Conservation (phyloP, 2,329 filamentous ascomycete genomes). For the Alternaria longipes region DNA sequence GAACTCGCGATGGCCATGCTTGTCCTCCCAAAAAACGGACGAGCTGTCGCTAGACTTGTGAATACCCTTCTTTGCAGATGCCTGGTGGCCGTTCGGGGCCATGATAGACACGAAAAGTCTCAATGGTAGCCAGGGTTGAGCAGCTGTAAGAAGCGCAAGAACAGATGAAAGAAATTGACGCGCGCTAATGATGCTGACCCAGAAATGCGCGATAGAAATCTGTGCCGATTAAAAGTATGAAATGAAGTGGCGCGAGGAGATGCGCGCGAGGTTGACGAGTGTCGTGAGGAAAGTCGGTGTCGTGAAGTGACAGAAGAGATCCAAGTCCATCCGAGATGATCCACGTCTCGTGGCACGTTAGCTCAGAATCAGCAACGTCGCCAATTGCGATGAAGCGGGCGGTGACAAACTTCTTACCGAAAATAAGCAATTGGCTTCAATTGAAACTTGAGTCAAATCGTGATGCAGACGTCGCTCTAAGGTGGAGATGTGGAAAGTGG, state of each 20-base stretch:
- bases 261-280: conserved; percentile 32
- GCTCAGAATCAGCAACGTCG: conserved; percentile 27
- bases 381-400: conserved; percentile 16
- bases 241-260: conserved; percentile 27
- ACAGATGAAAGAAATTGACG: conserved; percentile 18
- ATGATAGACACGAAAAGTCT: conserved; percentile 23
- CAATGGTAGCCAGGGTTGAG: conserved; percentile 15
- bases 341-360: conserved; percentile 49
- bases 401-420: conserved; percentile 26
- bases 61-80: conserved; percentile 12
- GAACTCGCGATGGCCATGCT: conserved; percentile 38
- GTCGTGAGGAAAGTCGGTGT: conserved; percentile 35
- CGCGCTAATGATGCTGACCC: conserved; percentile 16
- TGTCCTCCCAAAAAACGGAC: conserved; percentile 31
- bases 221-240: conserved; percentile 15
- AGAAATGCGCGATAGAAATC: conserved; percentile 18
- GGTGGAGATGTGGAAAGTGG: conserved; percentile 30
- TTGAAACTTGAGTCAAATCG: conserved; percentile 14
- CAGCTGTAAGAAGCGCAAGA: conserved; percentile 14
- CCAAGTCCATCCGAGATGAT: conserved; percentile 43
- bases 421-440: conserved; percentile 21
- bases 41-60: conserved; percentile 19
- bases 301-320: conserved; percentile 38
- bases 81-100: conserved; percentile 31
- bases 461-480: conserved; percentile 33